phyloP scores from a whole-genome alignment of 805 yeast genomes.

The Cyberlindnera lachancei region DNA sequence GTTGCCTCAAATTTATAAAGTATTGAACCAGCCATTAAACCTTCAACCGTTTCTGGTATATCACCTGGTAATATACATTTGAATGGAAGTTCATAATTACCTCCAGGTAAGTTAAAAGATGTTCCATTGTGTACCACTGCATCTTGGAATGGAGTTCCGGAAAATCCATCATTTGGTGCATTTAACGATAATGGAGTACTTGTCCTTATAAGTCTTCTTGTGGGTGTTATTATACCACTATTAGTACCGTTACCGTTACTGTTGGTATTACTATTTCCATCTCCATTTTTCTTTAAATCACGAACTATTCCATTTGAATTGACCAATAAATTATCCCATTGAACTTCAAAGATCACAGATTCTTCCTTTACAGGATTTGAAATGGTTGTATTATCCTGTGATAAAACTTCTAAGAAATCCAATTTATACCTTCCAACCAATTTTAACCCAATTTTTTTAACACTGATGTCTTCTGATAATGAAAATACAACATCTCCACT shows the following conservation, averaged over 20 bases:
- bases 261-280: constrained; percentile 2
- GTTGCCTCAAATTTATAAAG: constrained; percentile 66
- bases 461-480: constrained; percentile 56
- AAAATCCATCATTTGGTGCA: constrained; percentile 22
- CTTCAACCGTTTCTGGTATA: constrained; percentile 79
- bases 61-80: constrained; percentile 74
- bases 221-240: constrained; percentile 1
- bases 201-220: constrained; percentile 16
- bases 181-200: constrained; percentile 20
- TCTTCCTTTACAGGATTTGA: constrained; percentile 41
- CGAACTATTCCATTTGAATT: constrained; percentile 23
- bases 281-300: neutral
- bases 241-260: neutral
- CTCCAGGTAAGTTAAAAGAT: constrained; percentile 43
- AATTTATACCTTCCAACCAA: constrained; percentile 56
- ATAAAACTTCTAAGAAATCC: constrained; percentile 44
- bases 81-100: constrained; percentile 85
- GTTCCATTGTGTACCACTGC: constrained; percentile 17
- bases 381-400: constrained; percentile 29
- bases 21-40: constrained; percentile 70
- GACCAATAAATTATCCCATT: constrained; percentile 55
- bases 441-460: constrained; percentile 53
- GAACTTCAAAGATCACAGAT: constrained; percentile 56
- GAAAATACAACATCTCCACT: constrained; percentile 70
- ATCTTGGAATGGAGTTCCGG: constrained; percentile 28